Evolutionary conservation across 441 rosid genomes (phyloP).

Genomic region (Theobroma grandiflorum): DNA sequence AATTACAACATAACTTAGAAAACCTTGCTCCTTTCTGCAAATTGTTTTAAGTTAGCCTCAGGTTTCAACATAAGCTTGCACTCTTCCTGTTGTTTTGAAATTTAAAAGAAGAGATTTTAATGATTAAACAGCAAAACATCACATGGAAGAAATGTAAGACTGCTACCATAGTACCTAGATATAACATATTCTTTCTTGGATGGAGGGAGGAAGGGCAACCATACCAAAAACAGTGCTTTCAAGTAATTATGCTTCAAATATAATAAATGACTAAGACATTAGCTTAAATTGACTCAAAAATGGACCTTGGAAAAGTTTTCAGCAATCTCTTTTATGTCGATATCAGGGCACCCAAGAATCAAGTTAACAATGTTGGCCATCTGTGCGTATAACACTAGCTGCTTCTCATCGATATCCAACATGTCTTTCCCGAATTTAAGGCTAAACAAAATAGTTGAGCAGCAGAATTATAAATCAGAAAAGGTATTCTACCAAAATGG

Average conservation of each 20-base stretch:
- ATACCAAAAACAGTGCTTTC: neutral
- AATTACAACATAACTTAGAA: constrained; percentile 25
- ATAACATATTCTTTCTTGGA: constrained; percentile 18
- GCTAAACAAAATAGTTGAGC: constrained; percentile 47
- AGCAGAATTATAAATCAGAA: constrained; percentile 15
- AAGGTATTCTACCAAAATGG: neutral
- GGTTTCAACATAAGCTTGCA: constrained; percentile 18
- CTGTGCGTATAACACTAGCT: constrained; percentile 86
- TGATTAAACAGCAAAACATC: constrained; percentile 15
- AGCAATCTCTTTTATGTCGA: constrained; percentile 71
- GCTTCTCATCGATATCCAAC: constrained; percentile 82
- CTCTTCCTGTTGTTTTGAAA: constrained; percentile 18
- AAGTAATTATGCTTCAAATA: neutral
- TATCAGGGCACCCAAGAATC: constrained; percentile 76
- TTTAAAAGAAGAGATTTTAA: neutral
- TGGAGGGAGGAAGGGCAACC: neutral
- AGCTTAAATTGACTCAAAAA: constrained; percentile 9
- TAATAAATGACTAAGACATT: constrained; percentile 9
- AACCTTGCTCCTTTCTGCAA: constrained; percentile 2
- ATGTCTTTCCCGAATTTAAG: constrained; percentile 61
- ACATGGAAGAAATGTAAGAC: constrained; percentile 12
- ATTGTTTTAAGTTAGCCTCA: constrained; percentile 21
- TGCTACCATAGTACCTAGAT: neutral
- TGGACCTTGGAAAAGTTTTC: constrained; percentile 89
- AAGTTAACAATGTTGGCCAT: constrained; percentile 91